phyloP scores from a whole-genome alignment of 345 rosid species.

The Melastoma malabathricum region DNA sequence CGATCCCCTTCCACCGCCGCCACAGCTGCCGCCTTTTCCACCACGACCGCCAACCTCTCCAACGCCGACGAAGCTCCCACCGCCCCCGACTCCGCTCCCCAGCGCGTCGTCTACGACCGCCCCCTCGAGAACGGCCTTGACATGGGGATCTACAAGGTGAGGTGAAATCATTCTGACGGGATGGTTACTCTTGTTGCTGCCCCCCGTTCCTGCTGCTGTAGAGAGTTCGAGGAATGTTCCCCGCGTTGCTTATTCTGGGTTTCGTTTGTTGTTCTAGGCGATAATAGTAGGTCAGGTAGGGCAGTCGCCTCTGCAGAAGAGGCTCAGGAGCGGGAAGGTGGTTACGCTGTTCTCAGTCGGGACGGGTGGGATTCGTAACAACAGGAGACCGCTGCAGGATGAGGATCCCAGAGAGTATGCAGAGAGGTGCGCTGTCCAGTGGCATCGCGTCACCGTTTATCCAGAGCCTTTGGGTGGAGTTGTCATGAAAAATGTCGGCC shows the following conservation, averaged over 20 bases:
- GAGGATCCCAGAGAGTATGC: constrained; percentile 75
- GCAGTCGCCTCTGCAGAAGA: constrained; percentile 67
- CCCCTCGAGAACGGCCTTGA: constrained; percentile 71
- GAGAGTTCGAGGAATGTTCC: background rate
- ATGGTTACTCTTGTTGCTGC: background rate
- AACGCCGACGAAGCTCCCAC: constrained; percentile 6
- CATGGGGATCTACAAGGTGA: constrained; percentile 62
- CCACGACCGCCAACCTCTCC: constrained; percentile 5
- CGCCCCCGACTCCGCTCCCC: constrained; percentile 20
- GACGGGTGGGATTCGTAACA: constrained; percentile 79
- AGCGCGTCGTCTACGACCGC: constrained; percentile 29
- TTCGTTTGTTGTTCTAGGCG: constrained; percentile 34
- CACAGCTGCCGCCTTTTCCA: constrained; percentile 35
- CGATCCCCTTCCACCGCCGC: constrained; percentile 39
- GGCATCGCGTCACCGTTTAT: constrained; percentile 87
- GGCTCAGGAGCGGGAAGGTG: constrained; percentile 42
- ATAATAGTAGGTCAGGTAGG: constrained; percentile 88
- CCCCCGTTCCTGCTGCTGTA: background rate
- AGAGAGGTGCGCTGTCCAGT: constrained; percentile 52
- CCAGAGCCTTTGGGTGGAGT: constrained; percentile 37
- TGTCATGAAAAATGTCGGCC: constrained; percentile 45
- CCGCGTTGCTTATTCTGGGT: constrained; percentile 1
- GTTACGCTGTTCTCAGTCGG: constrained; percentile 58
- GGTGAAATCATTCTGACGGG: background rate
- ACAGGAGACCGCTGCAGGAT: constrained; percentile 53